Evolutionary conservation across 306 rosid species (phyloP).

Genomic region (Hylodesmum podocarpum): DNA sequence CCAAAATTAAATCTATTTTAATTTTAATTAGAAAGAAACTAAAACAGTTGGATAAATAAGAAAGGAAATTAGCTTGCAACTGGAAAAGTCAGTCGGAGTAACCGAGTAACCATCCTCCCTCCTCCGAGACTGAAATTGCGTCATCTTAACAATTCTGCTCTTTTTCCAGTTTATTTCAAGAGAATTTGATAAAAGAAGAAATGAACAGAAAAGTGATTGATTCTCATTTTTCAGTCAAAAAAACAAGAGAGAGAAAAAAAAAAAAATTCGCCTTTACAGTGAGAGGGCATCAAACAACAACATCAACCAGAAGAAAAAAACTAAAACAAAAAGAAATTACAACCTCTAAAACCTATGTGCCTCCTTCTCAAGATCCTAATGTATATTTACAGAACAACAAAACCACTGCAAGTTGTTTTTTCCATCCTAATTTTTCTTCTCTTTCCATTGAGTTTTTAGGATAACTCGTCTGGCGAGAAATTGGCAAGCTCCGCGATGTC

Average conservation of each 20-base stretch:
- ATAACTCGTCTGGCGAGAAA: constrained; percentile 43
- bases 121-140: constrained; percentile 1
- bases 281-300: constrained; percentile 34
- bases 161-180: constrained; percentile 16
- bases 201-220: not conserved
- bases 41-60: too few relatives aligned
- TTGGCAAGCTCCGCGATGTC: constrained; percentile 54
- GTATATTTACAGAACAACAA: constrained; percentile 49
- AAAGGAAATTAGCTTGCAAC: not conserved
- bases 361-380: constrained; percentile 32
- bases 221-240: constrained; percentile 36
- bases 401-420: constrained; percentile 13
- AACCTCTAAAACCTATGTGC: constrained; percentile 24
- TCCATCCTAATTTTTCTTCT: not conserved
- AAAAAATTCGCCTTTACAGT: constrained; percentile 40
- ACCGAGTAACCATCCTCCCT: not conserved
- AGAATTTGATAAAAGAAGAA: not conserved
- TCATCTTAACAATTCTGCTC: not conserved
- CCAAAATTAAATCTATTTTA: not conserved
- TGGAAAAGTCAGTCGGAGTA: not conserved
- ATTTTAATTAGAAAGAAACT: not conserved
- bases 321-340: not conserved
- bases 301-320: constrained; percentile 5
- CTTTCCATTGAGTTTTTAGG: not conserved
- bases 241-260: constrained; percentile 24